phyloP scores from a whole-genome alignment of 2,329 filamentous ascomycete species.

The Didymella pinodella region DNA sequence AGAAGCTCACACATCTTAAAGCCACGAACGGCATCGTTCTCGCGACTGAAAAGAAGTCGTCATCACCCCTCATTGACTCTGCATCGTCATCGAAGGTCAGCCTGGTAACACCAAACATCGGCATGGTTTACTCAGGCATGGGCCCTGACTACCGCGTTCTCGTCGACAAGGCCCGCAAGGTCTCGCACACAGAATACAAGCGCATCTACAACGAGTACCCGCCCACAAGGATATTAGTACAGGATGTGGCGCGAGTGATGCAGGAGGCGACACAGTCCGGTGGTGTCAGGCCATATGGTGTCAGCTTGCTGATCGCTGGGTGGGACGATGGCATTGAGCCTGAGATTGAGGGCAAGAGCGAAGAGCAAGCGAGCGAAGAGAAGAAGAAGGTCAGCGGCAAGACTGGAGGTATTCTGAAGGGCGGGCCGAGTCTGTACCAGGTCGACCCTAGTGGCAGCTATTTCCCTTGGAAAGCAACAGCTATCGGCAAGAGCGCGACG shows the following conservation, averaged over 20 bases:
- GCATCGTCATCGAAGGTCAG: constrained; percentile 96
- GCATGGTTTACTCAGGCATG: constrained; percentile 99
- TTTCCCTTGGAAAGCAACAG: constrained; percentile 99
- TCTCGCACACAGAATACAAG: constrained; percentile 98
- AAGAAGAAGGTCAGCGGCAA: constrained; percentile 80
- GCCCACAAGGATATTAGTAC: constrained; percentile 98
- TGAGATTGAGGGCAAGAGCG: constrained; percentile 72
- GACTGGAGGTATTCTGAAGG: constrained; percentile 94
- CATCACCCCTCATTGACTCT: constrained; percentile 94
- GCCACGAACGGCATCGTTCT: constrained; percentile 99
- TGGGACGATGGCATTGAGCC: constrained; percentile 98
- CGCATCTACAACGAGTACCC: constrained; percentile 99
- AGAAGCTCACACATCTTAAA: constrained; percentile 51
- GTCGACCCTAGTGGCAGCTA: constrained; percentile 99
- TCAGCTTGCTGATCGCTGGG: constrained; percentile 92
- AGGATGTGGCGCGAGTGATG: constrained; percentile 97
- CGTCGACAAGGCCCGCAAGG: constrained; percentile 97
- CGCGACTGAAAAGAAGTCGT: constrained; percentile 99
- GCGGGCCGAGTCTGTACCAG: constrained; percentile 96
- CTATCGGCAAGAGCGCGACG: constrained; percentile 97
- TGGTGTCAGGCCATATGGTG: constrained; percentile 95
- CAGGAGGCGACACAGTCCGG: constrained; percentile 98
- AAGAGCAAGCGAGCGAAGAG: constrained; percentile 62
- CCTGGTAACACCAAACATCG: constrained; percentile 97
- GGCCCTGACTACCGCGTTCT: constrained; percentile 97